These are phyloP conservation scores for Panicum hallii DNA, from an alignment of 202 grass and related monocot genomes.

Conservation along the genomic window DNA sequence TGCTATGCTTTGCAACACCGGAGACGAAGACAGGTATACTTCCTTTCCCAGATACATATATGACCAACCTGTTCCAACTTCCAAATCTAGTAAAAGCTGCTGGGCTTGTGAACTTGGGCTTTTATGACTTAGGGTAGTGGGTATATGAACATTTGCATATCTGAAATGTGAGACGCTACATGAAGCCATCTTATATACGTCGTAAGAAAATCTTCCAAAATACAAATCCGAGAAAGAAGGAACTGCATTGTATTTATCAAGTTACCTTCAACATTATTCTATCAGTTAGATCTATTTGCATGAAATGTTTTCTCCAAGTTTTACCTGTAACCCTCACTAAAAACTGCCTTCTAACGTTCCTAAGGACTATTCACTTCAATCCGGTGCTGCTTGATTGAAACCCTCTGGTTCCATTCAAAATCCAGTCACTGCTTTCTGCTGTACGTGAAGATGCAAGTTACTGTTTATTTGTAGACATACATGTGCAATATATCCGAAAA, in stretches of 20 bases:
- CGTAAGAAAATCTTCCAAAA: background rate
- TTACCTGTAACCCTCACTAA: background rate
- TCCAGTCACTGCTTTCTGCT: background rate
- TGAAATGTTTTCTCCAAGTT: background rate
- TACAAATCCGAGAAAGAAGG: background rate
- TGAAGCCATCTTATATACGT: background rate
- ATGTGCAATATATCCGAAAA: conserved; percentile 5
- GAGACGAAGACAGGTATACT: conserved; percentile 78
- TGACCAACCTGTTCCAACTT: background rate
- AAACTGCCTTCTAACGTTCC: background rate
- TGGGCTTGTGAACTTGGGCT: background rate
- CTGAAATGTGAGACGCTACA: conserved; percentile 9
- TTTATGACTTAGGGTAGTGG: background rate
- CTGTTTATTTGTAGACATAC: background rate
- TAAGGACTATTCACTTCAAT: background rate
- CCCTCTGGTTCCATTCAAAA: background rate
- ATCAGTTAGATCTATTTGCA: background rate
- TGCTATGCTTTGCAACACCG: conserved; percentile 81
- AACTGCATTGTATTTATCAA: background rate
- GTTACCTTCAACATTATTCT: background rate
- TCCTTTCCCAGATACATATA: conserved; percentile 4
- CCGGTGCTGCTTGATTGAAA: background rate
- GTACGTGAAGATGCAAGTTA: background rate
- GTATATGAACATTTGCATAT: background rate
- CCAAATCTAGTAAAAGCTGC: conserved; percentile 24